A percentile compares a stretch with the other conserved stretches of the same genome.
These are phyloP conservation scores for Tetradesmus obliquus DNA, from an alignment of 139 green algal genomes.

Conservation along the genomic window DNA sequence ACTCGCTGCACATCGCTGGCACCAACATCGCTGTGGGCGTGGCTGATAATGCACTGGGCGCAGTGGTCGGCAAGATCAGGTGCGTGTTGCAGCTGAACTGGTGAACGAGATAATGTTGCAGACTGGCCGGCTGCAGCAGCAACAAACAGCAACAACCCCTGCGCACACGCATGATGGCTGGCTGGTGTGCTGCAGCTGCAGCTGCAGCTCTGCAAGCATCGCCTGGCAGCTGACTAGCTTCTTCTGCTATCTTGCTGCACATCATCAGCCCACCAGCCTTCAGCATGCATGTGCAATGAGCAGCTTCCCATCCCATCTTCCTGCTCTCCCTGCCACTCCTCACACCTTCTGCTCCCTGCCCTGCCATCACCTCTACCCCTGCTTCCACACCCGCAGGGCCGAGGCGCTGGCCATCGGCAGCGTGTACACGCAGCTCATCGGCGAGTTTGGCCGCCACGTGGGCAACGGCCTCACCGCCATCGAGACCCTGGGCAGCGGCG, in stretches of 20 bases:
- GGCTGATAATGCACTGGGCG: background rate
- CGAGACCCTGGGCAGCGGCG: background rate
- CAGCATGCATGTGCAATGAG: too few relatives aligned
- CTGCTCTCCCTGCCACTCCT: too few relatives aligned
- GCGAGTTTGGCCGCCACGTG: slow-evolving; percentile 38
- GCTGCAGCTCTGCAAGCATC: too few relatives aligned
- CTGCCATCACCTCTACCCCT: too few relatives aligned
- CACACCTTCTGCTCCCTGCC: too few relatives aligned
- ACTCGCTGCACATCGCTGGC: slow-evolving; percentile 41
- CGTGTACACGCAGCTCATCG: slow-evolving; percentile 21
- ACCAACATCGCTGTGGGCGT: slow-evolving; percentile 19
- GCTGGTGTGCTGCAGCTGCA: too few relatives aligned
- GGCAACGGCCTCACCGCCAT: background rate
- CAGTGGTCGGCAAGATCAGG: slow-evolving; percentile 21
- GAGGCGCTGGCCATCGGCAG: background rate
- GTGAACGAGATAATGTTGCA: background rate
- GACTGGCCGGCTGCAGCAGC: background rate
- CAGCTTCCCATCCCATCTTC: too few relatives aligned
- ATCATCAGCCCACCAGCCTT: too few relatives aligned
- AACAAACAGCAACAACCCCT: background rate
- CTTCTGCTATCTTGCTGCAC: too few relatives aligned
- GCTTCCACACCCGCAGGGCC: background rate
- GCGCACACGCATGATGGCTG: background rate
- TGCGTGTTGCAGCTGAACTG: background rate
- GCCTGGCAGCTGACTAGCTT: too few relatives aligned